Evolutionary conservation across 495 filamentous ascomycete species (phyloP).

Genomic region (Talaromyces adpressus): DNA sequence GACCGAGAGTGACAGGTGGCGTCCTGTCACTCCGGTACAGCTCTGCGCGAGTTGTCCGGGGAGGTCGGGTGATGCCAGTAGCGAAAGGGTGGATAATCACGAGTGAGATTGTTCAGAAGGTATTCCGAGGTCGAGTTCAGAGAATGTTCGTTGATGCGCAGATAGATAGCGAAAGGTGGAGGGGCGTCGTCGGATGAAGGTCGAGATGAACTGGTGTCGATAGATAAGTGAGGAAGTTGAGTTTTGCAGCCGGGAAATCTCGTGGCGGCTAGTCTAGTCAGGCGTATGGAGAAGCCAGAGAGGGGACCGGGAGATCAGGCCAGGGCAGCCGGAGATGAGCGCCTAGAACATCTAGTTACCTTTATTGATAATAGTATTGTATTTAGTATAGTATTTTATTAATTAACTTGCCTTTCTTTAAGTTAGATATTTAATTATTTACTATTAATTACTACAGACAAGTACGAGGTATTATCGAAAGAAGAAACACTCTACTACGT

Average conservation of each 20-base stretch:
- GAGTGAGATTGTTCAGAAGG: background rate
- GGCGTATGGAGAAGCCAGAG: background rate
- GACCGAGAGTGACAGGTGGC: conserved; percentile 28
- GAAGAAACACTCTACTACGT: background rate
- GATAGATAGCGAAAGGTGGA: background rate
- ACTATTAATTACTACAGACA: background rate
- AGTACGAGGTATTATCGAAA: no score
- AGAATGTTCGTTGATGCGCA: background rate
- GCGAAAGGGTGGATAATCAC: conserved; percentile 5
- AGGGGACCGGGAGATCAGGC: background rate
- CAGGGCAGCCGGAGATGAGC: background rate
- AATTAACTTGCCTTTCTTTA: background rate
- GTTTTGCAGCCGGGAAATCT: conserved; percentile 4
- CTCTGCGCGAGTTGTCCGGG: conserved; percentile 14
- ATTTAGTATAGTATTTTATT: background rate
- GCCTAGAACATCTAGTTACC: background rate
- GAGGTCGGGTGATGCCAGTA: background rate
- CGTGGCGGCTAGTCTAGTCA: conserved; percentile 1
- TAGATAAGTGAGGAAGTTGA: background rate
- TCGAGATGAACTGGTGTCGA: background rate
- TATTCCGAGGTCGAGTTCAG: background rate
- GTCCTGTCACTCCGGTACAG: conserved; percentile 36
- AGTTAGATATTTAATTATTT: background rate
- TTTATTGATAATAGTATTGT: background rate
- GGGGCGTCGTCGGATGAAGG: background rate